Evolutionary conservation across 2,329 filamentous ascomycete species (phyloP).

Genomic region (Pleomassaria siparia): DNA sequence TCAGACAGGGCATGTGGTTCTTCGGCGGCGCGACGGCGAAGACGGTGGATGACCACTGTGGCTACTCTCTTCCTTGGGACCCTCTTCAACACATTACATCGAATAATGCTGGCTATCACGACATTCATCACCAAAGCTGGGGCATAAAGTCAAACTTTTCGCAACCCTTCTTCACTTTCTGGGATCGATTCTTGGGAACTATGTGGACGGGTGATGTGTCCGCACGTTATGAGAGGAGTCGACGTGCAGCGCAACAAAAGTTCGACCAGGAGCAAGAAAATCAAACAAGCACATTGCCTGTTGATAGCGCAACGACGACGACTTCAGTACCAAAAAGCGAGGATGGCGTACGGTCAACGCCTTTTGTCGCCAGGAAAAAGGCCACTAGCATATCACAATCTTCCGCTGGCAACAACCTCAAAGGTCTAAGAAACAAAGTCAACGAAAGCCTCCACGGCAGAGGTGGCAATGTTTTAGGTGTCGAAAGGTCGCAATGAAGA

Average conservation of each 20-base stretch:
- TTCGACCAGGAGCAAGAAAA: conserved; percentile 52
- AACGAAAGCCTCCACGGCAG: conserved; percentile 50
- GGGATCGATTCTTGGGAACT: conserved; percentile 81
- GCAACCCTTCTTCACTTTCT: conserved; percentile 93
- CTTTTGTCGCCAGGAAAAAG: conserved; percentile 47
- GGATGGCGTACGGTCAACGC: conserved; percentile 22
- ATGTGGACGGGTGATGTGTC: conserved; percentile 71
- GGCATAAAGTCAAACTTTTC: conserved; percentile 96
- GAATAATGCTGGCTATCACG: conserved; percentile 96
- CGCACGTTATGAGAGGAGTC: conserved; percentile 60
- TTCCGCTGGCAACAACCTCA: conserved; percentile 42
- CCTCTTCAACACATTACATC: conserved; percentile 87
- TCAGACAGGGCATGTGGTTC: conserved; percentile 84
- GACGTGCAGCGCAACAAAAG: conserved; percentile 58
- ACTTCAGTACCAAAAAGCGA: conserved; percentile 23
- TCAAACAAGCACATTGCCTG: conserved; percentile 16
- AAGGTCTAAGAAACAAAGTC: conserved; percentile 49
- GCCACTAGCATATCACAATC: conserved; percentile 41
- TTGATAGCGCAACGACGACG: conserved; percentile 14
- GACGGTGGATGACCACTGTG: conserved; percentile 96
- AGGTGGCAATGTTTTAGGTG: conserved; percentile 48
- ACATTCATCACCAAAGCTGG: conserved; percentile 98
- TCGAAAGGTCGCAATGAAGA: conserved; percentile 45
- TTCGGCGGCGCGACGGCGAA: conserved; percentile 90
- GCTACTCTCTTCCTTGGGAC: conserved; percentile 94